Base-by-base conservation (phyloP, 495 filamentous ascomycete species). In the Neurospora sp. region DNA sequence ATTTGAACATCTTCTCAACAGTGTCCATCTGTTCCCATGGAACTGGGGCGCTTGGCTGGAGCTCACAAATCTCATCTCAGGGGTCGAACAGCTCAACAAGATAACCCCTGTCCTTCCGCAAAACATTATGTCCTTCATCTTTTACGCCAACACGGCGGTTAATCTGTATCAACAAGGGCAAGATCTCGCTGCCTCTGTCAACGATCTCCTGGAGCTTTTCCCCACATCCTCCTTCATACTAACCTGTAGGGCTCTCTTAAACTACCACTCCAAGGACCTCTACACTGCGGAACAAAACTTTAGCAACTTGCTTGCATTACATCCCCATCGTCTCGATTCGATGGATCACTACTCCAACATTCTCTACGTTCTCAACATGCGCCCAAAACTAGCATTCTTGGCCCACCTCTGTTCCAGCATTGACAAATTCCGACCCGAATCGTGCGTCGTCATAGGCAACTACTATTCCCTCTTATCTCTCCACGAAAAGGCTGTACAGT, bases 41-140 rank as follows among this genome's bases (percentile, higher is more conserved):
- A 96, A 98, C 80, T 99, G 96, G 96, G 94, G 94, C 1, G 92
- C 93, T 37, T 99, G 96, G 96, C 85, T 94, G 35, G 96, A 98
- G 81, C 85, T 99, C 71, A 90, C 89, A 20, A 86, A 96, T 22
- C 82, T 97, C 22, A 89, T 89, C 35, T 90, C 88, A 70, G 86
- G 86, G 42, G 81, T 90, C n/a, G 93, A 96, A 81, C 94, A 88
- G 84, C 75, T 88, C 20, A 85, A 86, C 75, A 83, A 83, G 72
- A 79, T 87, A 22, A 79, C 83, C 39, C 75, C 84, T 20, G 86
- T 88, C 42, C 86, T 98, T 22, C 96, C 95, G 0, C 90, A 92
- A 74, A 95, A 98, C 77, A 90, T 99, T 76, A 91, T 98, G 87
- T 92, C 93, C 22, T 90, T 93, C 76, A 92, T 99, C 73, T 99